Base-by-base conservation (phyloP, 768 basidiomycete genomes). In the Grammothele lineata region DNA sequence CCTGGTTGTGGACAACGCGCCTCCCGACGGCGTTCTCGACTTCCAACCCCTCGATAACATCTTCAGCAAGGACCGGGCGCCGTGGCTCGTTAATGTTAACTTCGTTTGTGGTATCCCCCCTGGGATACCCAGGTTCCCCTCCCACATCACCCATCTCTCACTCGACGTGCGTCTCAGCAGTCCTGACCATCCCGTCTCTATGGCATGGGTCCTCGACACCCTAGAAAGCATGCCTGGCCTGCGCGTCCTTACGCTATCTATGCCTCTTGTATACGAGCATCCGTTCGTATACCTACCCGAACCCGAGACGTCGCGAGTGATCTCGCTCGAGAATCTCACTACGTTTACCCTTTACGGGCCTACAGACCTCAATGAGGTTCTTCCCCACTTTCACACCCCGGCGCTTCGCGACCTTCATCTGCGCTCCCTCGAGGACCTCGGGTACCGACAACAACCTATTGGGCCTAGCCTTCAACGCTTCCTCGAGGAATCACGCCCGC, bases 161-260 rank as follows among this genome's bases (percentile, higher is more conserved):
- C 30, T 63, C 11, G 43, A 37, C 6, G n/a, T 60, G 21, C 43
- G 23, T 18, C 51, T 53, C 19, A 57, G 56, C 43, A 42, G 51
- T 1, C 14, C 32, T 4, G 22, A 45, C n/a, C 57, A 54, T 4
- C 57, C 59, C 3, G 55, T 66, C 7, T 56, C 59, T 11, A 48
- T 58, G 3, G 17, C 39, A 4, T 34, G 50, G 0, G 36, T 61
- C 26, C 30, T 64, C 22, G 19, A 44, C 26, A 51, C 75, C 35
- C 58, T 82, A 5, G 62, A 67, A 19, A 59, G 56, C 25, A 66
- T 80, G 22, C 64, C 68, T 4, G 40, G 52, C n/a, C 68, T 81
- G n/a, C 60, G 65, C 42, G 39, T 57, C 3, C 62, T 81, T 39
- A 68, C 66, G 3, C 51, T 82, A 21, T 64, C 67, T 17, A 60